Base-by-base conservation (phyloP, 441 rosid genomes). In the Theobroma grandiflorum region DNA sequence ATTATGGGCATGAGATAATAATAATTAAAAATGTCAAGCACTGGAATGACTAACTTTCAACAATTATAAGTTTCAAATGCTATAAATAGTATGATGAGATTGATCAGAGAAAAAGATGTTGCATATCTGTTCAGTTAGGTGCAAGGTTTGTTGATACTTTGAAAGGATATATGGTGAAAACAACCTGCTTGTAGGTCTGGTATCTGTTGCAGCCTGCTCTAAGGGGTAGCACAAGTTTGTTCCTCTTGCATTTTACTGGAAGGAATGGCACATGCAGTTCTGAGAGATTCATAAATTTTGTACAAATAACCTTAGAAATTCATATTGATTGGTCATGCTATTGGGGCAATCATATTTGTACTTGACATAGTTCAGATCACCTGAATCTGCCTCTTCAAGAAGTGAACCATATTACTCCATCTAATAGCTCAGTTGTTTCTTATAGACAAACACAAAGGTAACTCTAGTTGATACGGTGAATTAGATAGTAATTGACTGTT, bases 201-300 rank as follows among this genome's bases (percentile, higher is more conserved):
- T 26, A 70, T 49, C 58, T 70, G 57, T 47, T 47, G 58, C 74
- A 70, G 31, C 40, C 40, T 70, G 33, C 63, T 53, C 75, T 72
- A 52, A 72, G 26, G 55, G 47, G 75, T 49, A 71, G 61, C 61
- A 52, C 35, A 26, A 70, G 45, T 72, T 72, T 61, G 75, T 50
- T 71, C 59, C 42, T 71, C 31, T 26, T 52, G 43, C 75, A 52
- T 49, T 70, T 9, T 49, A 70, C 59, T 15, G 74, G 42, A 70
- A 50, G 22, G 6, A 50, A 50, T 50, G 75, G 9, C 50, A 33
- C 22, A 50, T 14, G 74, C 75, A 71, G 61, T 71, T 71, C 16
- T 33, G 15, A 33, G 75, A 50, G 42, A 42, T 71, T 26, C 59
- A 33, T 49, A 15, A 70, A 16, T 49, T 49, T 70, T 49, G 37